Evolutionary conservation across 164 flowering plant species (phyloP).

Genomic region (Tetracentron sinense): DNA sequence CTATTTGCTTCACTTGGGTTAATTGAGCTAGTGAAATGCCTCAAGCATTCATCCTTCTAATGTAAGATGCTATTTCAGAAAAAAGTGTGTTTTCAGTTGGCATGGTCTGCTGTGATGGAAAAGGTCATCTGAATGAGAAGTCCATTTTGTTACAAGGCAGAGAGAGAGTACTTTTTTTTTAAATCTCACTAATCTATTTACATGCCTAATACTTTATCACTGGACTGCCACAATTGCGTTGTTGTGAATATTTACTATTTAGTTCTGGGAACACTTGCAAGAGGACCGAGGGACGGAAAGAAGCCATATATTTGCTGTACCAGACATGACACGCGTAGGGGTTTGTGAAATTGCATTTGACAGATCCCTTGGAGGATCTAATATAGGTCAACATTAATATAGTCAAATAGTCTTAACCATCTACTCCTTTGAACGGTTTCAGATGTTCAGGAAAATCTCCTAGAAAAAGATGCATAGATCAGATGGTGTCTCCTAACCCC

Average conservation of each 20-base stretch:
- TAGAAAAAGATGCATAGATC: too few species aligned
- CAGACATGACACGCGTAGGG: not conserved
- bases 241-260: too few species aligned
- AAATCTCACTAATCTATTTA: not conserved
- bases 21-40: not conserved
- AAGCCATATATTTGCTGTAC: not conserved
- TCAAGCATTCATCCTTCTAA: constrained; percentile 1
- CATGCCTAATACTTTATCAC: not conserved
- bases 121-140: constrained; percentile 92
- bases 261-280: not conserved
- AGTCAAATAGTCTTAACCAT: too few species aligned
- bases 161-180: constrained; percentile 24
- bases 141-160: constrained; percentile 89
- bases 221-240: not conserved
- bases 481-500: too few species aligned
- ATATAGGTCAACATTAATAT: too few species aligned
- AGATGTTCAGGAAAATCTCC: too few species aligned
- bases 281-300: not conserved
- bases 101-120: constrained; percentile 95
- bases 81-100: constrained; percentile 80
- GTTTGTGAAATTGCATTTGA: too few species aligned
- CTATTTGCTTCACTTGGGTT: not conserved
- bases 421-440: too few species aligned
- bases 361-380: too few species aligned
- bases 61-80: constrained; percentile 43